phyloP scores from a whole-genome alignment of 768 basidiomycete species.

The Termitomyces sp. region DNA sequence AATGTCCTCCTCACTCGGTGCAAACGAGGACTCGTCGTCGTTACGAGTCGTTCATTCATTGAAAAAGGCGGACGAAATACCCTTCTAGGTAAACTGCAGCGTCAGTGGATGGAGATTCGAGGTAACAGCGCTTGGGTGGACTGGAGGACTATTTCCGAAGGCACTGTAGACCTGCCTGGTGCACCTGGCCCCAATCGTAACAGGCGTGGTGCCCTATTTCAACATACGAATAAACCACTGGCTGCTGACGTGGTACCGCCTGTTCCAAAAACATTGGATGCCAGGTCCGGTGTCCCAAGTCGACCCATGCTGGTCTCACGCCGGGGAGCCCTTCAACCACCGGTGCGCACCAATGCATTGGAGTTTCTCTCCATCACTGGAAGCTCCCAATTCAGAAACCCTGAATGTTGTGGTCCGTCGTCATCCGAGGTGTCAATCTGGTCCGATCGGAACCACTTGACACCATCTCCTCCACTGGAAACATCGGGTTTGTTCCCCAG shows the following conservation, averaged over 20 bases:
- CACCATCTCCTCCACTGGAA: not conserved
- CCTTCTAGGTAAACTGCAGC: slow-evolving; percentile 35
- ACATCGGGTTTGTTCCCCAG: not conserved
- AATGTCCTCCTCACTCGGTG: slow-evolving; percentile 53
- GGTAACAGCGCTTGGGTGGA: slow-evolving; percentile 22
- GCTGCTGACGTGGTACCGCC: not conserved
- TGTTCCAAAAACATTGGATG: not conserved
- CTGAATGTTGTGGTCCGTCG: too few relatives aligned
- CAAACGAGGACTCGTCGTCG: slow-evolving; percentile 39
- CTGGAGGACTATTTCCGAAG: slow-evolving; percentile 23
- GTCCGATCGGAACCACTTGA: not conserved
- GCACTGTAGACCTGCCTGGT: slow-evolving; percentile 25
- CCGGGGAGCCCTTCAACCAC: too few relatives aligned
- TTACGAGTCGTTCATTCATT: slow-evolving; percentile 38
- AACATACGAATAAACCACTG: not conserved
- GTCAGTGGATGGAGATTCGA: slow-evolving; percentile 17
- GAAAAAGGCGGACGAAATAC: slow-evolving; percentile 25
- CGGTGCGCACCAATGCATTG: not conserved
- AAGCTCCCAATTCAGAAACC: not conserved
- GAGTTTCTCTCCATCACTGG: not conserved
- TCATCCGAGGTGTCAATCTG: too few relatives aligned
- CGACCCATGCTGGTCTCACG: not conserved
- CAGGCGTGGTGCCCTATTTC: not conserved
- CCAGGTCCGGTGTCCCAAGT: not conserved
- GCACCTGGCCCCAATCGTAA: slow-evolving; percentile 12